Base-by-base conservation (phyloP, 1,284 basidiomycete genomes). In the Coniferiporia weirii region DNA sequence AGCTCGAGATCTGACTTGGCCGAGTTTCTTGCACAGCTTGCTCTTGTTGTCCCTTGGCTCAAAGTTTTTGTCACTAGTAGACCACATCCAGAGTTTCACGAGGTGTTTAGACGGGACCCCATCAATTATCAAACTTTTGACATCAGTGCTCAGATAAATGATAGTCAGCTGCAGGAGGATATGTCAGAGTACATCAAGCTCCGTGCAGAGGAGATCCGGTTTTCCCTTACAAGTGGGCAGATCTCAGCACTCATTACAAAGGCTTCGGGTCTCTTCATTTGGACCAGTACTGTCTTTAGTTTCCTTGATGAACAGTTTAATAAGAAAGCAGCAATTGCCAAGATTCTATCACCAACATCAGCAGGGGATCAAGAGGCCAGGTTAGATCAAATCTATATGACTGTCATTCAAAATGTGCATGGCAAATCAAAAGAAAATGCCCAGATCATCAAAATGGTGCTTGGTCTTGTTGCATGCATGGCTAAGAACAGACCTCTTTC, bases 31-130 rank as follows among this genome's bases (percentile, higher is more conserved):
- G 27, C 6, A 6, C 8, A 32, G 6, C 4, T 54, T 4, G 43
- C 53, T 5, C 6, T 10, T 3, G 17, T 27, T 7, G 53, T 35
- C 1, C 53, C 53, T 46, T 54, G 53, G 53, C 53, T 54, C 40
- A 54, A 54, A n/a, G 43, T 54, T n/a, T 46, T 54, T n/a, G 44
- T 54, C 22, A 46, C 22, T 34, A 54, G 53, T 34, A 35, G 22
- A 17, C 12, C 10, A 1, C 20, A 5, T 20, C n/a, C 9, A 40
- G 20, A 44, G 19, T 12, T 54, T 43, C 19, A 34, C 3, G 19
- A 36, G 22, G 12, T 10, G 22, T 54, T 44, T 43, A 12, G 7
- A 34, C 19, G 20, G 12, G 40, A 46, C 19, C 8, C n/a, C 8
- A 15, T 46, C 52, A 22, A 54, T 9, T 8, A 15, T 46, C 53